phyloP scores from a whole-genome alignment of 1,284 basidiomycete species.

The Pseudozyma sp. region DNA sequence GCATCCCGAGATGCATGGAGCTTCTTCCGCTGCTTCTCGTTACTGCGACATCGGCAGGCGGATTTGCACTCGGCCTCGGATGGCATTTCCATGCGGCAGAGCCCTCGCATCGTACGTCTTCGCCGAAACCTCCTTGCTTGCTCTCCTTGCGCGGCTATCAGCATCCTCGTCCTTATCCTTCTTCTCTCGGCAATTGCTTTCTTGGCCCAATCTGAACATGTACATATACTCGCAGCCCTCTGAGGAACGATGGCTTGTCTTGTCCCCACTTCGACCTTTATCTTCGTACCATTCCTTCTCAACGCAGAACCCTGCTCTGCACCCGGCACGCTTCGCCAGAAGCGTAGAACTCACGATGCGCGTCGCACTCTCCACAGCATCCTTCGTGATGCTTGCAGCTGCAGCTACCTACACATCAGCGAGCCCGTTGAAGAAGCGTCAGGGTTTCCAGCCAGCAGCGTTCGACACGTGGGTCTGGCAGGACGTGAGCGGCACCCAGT shows the following conservation, averaged over 20 bases:
- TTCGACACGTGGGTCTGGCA: conserved; percentile 36
- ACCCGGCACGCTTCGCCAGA: background rate
- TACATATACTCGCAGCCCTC: too few species aligned
- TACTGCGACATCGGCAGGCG: too few species aligned
- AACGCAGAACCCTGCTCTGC: background rate
- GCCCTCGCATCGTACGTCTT: too few species aligned
- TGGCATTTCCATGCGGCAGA: too few species aligned
- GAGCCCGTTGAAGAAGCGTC: conserved; percentile 3
- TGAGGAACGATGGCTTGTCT: background rate
- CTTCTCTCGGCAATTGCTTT: too few species aligned
- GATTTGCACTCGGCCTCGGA: too few species aligned
- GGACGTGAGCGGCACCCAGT: conserved; percentile 16
- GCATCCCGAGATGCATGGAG: too few species aligned
- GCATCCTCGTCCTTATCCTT: too few species aligned
- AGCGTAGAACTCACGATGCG: conserved; percentile 12
- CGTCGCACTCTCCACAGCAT: background rate
- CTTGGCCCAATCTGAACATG: too few species aligned
- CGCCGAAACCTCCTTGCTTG: too few species aligned
- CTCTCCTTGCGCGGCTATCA: too few species aligned
- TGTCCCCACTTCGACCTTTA: background rate
- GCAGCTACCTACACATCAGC: conserved; percentile 5
- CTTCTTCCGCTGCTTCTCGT: too few species aligned
- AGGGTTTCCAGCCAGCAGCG: conserved; percentile 8
- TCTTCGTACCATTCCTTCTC: background rate
- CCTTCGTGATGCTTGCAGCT: conserved; percentile 2